Evolutionary conservation across 164 flowering plant species (phyloP), one percentile per base, ranked within the genome.

Genomic region (Sedum album): DNA sequence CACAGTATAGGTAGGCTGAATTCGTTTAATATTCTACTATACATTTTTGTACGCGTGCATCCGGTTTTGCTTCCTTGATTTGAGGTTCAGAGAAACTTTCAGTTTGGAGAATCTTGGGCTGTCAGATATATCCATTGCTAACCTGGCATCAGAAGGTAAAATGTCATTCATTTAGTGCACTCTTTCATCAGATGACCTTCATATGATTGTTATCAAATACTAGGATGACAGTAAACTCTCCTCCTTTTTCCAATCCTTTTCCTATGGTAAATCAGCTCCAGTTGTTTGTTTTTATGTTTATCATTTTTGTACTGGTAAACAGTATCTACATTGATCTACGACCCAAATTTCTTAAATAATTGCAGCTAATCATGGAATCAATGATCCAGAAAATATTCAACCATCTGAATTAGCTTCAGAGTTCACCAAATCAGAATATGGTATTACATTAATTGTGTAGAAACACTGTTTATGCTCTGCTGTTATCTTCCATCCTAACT

Each of bases 101-200:
- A 85, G 84, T 67, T 75, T 89, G 62, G 76, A 78, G 78, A 82
- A 72, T 31, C 82, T 89, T 68, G 96, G 98, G 21, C 81, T 93
- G 23, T 93, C 97, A 13, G 96, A 90, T 60, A 81, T 70, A 44
- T 80, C 83, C 77, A 89, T 93, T 44, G 93, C 95, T 41, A 86
- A 90, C 53, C 76, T 90, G 70, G 93, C 90, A 39, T 85, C 87
- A 73, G 81, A 77, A 82, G 94, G 96, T 89, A 51, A 33, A 26
- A 8, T 67, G 18, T 53, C 21, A 42, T 14, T 13, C n/a, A 5
- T 8, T 4, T 55, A 20, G 28, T 41, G 49, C 48, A 44, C 17
- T 14, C 38, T 48, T 15, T 35, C 10, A 69, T 26, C 17, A 33
- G 39, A 13, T 30, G 21, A 11, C 48, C 0, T 42, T 42, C 61